Evolutionary conservation across 164 flowering plant species (phyloP), one percentile per base, ranked within the genome.

Genomic region (Protea cynaroides): DNA sequence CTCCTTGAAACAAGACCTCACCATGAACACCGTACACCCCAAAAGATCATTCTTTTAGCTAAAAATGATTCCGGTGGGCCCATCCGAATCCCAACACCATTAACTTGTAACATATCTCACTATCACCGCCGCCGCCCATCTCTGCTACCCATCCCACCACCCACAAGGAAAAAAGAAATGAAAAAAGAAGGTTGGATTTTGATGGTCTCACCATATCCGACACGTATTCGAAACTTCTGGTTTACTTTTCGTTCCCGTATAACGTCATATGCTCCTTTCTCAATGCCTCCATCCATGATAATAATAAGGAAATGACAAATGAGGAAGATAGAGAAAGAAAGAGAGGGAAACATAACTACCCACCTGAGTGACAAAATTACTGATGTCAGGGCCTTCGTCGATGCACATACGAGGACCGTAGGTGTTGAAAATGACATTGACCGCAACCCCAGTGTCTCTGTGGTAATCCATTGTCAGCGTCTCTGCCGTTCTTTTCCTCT

Each of bases 331-430:
- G 17, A 10, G 3, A 10, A 17, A 46, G 17, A 46, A 10, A 46
- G 17, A 46, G 17, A 46, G 17, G 14, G 17, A 46, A 10, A 46
- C n/a, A n/a, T n/a, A n/a, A n/a, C n/a, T n/a, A 23, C 47, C 12
- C 40, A 25, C 23, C 37, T 25, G n/a, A 50, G 23, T 29, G n/a
- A 62, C 21, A 4, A 63, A 17, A 46, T 19, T n/a, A 15, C 61
- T 53, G 34, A 29, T 43, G 12, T n/a, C 65, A 38, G 97, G 95
- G 29, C 98, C 98, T 63, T 92, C 98, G 63, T 92, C 98, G 17
- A 92, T 84, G 80, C 96, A 86, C 98, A 92, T 92, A 2, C 98
- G 76, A 40, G 98, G 98, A 23, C 98, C 98, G 36, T 92, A 92
- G 0, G 98, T 92, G 82, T 92, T 92, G 60, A 92, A 92, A 63